These are phyloP conservation scores for Nadsonia commutata DNA, from an alignment of 1,139 yeast genomes.

Conservation along the genomic window DNA sequence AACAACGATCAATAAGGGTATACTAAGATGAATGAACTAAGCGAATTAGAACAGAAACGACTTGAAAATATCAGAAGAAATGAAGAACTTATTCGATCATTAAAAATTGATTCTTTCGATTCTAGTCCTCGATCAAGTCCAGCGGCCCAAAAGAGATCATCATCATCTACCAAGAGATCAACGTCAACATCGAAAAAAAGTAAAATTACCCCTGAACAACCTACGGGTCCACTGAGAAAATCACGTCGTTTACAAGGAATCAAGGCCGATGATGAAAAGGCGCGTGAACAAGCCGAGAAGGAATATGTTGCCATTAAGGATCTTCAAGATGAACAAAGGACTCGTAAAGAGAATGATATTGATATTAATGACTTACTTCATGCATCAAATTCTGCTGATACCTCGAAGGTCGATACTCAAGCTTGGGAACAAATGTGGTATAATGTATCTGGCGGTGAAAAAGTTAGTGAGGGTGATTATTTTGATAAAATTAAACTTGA, in stretches of 20 bases:
- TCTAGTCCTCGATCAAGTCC: background rate
- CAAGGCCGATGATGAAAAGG: constrained; percentile 13
- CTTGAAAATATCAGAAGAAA: constrained; percentile 17
- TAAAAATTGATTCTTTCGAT: constrained; percentile 8
- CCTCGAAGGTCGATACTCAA: background rate
- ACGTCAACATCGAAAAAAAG: constrained; percentile 6
- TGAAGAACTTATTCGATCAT: constrained; percentile 10
- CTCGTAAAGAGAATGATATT: constrained; percentile 19
- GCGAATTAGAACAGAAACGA: constrained; percentile 10
- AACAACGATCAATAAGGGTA: too few species aligned
- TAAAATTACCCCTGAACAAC: constrained; percentile 6
- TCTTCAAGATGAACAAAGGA: constrained; percentile 23
- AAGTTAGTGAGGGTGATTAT: constrained; percentile 67
- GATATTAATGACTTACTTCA: constrained; percentile 12
- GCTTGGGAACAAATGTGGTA: constrained; percentile 17
- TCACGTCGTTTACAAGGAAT: constrained; percentile 24
- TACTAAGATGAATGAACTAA: background rate
- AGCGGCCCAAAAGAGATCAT: background rate
- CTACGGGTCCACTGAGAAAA: constrained; percentile 12
- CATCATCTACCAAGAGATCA: background rate
- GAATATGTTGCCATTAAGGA: constrained; percentile 14
- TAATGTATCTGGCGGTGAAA: constrained; percentile 30
- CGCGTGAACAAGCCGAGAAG: constrained; percentile 18
- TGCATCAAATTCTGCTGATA: constrained; percentile 11
- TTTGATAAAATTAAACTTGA: constrained; percentile 29